Conservation (phyloP, 2,329 filamentous ascomycete genomes). For the Talaromyces sp. region DNA sequence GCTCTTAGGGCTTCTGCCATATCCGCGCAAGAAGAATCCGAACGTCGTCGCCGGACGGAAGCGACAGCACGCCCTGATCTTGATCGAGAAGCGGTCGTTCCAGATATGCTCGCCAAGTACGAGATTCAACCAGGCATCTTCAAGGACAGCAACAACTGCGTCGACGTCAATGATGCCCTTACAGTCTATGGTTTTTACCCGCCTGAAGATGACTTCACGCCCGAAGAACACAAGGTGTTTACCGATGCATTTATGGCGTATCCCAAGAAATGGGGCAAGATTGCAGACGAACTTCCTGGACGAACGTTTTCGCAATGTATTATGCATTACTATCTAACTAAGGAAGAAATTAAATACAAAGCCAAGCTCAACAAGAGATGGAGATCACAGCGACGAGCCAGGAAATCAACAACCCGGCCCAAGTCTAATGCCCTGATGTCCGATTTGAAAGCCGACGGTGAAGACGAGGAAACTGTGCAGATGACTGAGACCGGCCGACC, state of each 20-base stretch:
- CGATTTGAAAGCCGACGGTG: slow-evolving; percentile 40
- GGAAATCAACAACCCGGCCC: slow-evolving; percentile 30
- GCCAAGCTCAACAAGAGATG: slow-evolving; percentile 43
- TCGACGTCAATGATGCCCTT: slow-evolving; percentile 34
- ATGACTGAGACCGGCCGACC: slow-evolving; percentile 48
- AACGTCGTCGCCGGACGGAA: slow-evolving; percentile 38
- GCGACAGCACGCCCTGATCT: slow-evolving; percentile 40
- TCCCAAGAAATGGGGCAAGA: slow-evolving; percentile 49
- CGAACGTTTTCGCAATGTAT: slow-evolving; percentile 46
- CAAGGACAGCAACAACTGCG: slow-evolving; percentile 42
- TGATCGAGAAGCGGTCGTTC: slow-evolving; percentile 42
- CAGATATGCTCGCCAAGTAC: slow-evolving; percentile 40
- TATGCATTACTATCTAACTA: slow-evolving; percentile 47
- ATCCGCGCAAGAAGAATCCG: slow-evolving; percentile 43
- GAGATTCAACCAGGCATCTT: slow-evolving; percentile 37
- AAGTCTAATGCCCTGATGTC: slow-evolving; percentile 46
- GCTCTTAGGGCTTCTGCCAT: slow-evolving; percentile 44
- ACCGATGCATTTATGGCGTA: slow-evolving; percentile 43
- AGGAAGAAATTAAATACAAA: slow-evolving; percentile 46
- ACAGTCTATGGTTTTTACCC: slow-evolving; percentile 42
- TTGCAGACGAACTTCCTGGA: slow-evolving; percentile 42
- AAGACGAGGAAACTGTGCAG: slow-evolving; percentile 38
- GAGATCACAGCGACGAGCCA: slow-evolving; percentile 36
- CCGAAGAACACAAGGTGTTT: slow-evolving; percentile 42
- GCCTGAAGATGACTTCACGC: slow-evolving; percentile 43